Conservation (phyloP, 306 rosid species). For the Begonia masoniana region DNA sequence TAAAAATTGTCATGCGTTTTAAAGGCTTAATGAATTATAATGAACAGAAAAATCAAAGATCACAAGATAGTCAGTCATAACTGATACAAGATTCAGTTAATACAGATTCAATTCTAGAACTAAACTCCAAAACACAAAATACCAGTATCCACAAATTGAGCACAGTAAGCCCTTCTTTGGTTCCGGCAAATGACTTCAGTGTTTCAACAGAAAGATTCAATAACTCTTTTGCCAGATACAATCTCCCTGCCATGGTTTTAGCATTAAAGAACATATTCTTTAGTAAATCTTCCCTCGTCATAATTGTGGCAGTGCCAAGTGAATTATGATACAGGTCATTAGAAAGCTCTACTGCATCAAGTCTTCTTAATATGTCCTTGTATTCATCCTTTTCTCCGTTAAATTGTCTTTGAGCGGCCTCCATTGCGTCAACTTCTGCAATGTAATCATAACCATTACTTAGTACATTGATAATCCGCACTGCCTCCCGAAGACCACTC, state of each 20-base stretch:
- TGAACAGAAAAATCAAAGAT: neutral
- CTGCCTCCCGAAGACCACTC: conserved; percentile 98
- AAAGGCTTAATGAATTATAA: neutral
- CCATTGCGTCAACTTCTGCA: conserved; percentile 88
- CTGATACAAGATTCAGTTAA: neutral
- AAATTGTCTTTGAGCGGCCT: conserved; percentile 60
- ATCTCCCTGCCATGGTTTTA: conserved; percentile 76
- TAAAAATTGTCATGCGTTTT: neutral
- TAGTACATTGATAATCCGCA: conserved; percentile 79
- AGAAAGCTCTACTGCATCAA: conserved; percentile 72
- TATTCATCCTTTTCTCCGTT: conserved; percentile 94
- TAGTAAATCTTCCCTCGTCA: conserved; percentile 53
- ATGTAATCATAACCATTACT: conserved; percentile 72
- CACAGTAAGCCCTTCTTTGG: conserved; percentile 70
- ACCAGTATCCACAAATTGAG: conserved; percentile 99
- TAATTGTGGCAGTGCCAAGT: conserved; percentile 42
- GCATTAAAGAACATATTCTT: conserved; percentile 73
- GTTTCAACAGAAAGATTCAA: conserved; percentile 60
- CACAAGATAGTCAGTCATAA: neutral
- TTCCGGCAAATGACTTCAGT: conserved; percentile 90
- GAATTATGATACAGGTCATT: conserved; percentile 51
- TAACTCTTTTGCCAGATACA: conserved; percentile 80
- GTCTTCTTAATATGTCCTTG: conserved; percentile 82
- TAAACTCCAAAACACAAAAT: conserved; percentile 12
- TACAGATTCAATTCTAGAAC: conserved; percentile 5